Conservation (phyloP, 805 yeast species). For the Saccharomycopsis vini region DNA sequence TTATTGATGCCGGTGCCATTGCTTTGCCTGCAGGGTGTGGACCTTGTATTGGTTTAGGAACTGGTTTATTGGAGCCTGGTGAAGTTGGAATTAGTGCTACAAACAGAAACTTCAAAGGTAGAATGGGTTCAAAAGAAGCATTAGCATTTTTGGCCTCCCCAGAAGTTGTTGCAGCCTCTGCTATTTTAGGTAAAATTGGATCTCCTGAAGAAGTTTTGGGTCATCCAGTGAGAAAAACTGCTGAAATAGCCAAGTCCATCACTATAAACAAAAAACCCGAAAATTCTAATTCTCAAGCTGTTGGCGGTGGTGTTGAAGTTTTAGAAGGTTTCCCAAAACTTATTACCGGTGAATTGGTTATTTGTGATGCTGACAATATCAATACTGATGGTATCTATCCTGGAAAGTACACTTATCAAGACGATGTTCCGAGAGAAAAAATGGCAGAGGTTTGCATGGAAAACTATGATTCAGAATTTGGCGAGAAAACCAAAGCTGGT, state of each 20-base stretch:
- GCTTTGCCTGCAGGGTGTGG: slow-evolving; percentile 99
- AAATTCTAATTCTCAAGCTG: slow-evolving; percentile 24
- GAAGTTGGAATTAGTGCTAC: slow-evolving; percentile 98
- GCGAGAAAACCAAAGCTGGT: slow-evolving; percentile 68
- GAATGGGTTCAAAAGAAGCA: slow-evolving; percentile 98
- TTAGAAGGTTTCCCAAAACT: slow-evolving; percentile 85
- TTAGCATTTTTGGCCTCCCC: slow-evolving; percentile 95
- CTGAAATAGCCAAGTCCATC: slow-evolving; percentile 22
- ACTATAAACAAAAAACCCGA: slow-evolving; percentile 28
- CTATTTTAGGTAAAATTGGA: slow-evolving; percentile 89
- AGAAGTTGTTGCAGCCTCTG: slow-evolving; percentile 97
- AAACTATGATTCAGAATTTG: slow-evolving; percentile 89
- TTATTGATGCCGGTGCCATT: slow-evolving; percentile 86
- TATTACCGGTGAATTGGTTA: slow-evolving; percentile 83
- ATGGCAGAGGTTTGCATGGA: slow-evolving; percentile 99
- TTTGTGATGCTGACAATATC: slow-evolving; percentile 94
- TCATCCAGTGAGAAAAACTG: slow-evolving; percentile 23
- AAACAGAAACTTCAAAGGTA: slow-evolving; percentile 95
- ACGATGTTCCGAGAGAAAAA: slow-evolving; percentile 85
- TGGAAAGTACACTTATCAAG: slow-evolving; percentile 98
- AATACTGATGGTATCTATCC: slow-evolving; percentile 99
- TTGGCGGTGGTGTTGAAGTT: slow-evolving; percentile 49
- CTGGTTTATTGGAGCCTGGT: slow-evolving; percentile 88
- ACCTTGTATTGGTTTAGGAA: slow-evolving; percentile 96
- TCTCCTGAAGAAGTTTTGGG: slow-evolving; percentile 83